These are phyloP conservation scores for Fagus crenata DNA, from an alignment of 306 rosid genomes.

Conservation along the genomic window DNA sequence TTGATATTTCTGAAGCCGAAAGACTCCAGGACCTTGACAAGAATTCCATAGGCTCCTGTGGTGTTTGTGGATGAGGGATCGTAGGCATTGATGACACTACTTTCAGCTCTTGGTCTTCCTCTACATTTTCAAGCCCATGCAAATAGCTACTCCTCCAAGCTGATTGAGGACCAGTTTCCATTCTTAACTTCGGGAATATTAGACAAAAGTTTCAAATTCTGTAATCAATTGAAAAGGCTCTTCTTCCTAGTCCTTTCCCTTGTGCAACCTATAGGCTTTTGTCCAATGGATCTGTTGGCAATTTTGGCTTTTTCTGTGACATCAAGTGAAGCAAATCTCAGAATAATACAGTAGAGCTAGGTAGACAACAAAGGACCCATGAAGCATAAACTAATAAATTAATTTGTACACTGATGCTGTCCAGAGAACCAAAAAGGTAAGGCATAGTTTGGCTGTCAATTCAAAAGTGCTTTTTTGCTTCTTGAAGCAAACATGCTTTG, in stretches of 20 bases:
- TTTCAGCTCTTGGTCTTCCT: constrained; percentile 52
- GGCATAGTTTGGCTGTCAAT: not conserved
- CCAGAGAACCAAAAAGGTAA: constrained; percentile 11
- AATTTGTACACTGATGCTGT: not conserved
- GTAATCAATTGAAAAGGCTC: constrained; percentile 1
- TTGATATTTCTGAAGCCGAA: constrained; percentile 88
- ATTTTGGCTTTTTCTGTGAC: constrained; percentile 25
- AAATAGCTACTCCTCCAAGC: constrained; percentile 50
- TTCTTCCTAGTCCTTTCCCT: not conserved
- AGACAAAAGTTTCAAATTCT: constrained; percentile 16
- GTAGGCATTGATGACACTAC: constrained; percentile 52
- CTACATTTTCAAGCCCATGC: constrained; percentile 37
- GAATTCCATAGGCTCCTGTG: constrained; percentile 88
- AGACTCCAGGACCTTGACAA: constrained; percentile 91
- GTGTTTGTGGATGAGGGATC: constrained; percentile 89
- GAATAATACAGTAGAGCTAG: not conserved
- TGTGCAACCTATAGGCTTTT: constrained; percentile 11
- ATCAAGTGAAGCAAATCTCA: constrained; percentile 27
- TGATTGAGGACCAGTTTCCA: constrained; percentile 53
- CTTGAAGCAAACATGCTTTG: constrained; percentile 13
- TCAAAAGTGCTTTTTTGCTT: constrained; percentile 9
- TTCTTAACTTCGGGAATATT: constrained; percentile 24
- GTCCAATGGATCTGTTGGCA: constrained; percentile 8
- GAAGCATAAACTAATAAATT: not conserved
- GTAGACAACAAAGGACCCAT: not conserved